Evolutionary conservation across 2,329 filamentous ascomycete genomes (phyloP), one percentile per base, ranked within the genome.

Genomic region (Chrysoporthe cubensis): DNA sequence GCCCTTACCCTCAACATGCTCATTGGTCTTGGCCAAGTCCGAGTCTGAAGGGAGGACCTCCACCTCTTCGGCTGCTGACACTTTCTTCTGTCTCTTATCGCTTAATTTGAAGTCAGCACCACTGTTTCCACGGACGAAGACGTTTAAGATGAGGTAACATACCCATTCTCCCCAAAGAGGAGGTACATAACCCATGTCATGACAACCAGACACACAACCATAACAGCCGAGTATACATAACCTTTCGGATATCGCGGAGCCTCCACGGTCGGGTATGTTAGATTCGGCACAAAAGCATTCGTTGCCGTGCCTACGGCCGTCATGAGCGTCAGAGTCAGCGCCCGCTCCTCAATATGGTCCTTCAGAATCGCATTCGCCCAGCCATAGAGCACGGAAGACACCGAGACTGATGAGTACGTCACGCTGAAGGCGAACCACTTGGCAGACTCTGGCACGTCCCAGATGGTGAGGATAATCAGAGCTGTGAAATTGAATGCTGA

Each of bases 371-470:
- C 83, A 67, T 88, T 88, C 2, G 85, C 80, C 84, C 85, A 87
- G 4, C 85, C 85, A 64, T 87, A 83, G 9, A 88, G 76, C 6
- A 87, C 83, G 54, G 82, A 85, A 0, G 85, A 86, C 76, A 88
- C 81, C 0, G 85, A 81, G 8, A 82, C 80, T 0, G 84, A 77
- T 0, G 80, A 80, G 71, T 84, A 87, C 0, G 80, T 83, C 0
- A 82, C 84, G 52, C 75, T 75, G 70, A 85, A 86, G 0, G 83
- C 83, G 66, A 86, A 86, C 84, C 85, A 88, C n/a, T 82, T 78
- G 0, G 85, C 83, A 0, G 80, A 72, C 67, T 88, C 85, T 0
- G 86, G 84, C 0, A 88, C 85, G n/a, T 85, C 75, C 87, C 86
- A 89, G 7, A 86, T 76, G 0, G 82, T 78, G 3, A 87, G 78